Evolutionary conservation across 1,139 yeast species (phyloP), one percentile per base, ranked within the genome.

Genomic region (Saccharomycopsis phalli): DNA sequence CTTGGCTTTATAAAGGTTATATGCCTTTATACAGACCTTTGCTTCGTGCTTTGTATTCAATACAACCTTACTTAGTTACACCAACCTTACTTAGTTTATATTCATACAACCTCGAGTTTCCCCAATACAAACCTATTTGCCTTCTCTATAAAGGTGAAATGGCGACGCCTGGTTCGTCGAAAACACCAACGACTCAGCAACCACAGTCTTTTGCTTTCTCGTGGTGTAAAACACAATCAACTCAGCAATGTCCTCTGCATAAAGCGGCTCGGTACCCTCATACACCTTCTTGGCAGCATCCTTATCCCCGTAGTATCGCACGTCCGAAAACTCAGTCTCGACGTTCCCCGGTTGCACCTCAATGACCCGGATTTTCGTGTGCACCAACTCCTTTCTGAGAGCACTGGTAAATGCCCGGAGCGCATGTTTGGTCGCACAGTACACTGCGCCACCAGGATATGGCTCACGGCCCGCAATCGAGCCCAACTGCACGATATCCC

Each of bases 261-360:
- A 64, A 50, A 81, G 63, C 7, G 91, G 91, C 49, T 77, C 81
- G 30, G 78, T 69, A 23, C 83, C 83, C 26, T 63, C 65, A 54
- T 81, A 81, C 17, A 80, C 84, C 11, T 69, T 71, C 49, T 75
- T 76, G 13, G 88, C 91, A 55, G 71, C 70, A 7, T 57, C 64
- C 39, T 61, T 54, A 56, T 81, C 86, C 40, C 87, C 86, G 50
- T 73, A 65, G 65, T 69, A 78, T 55, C 88, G 67, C 31, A 76
- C 78, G 29, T 73, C 60, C 21, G 84, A 76, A 57, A 81, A 81
- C 54, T 81, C 91, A 16, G 93, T 81, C 59, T 79, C 83, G 20
- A 81, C 88, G 42, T 76, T 77, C 53, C 93, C 91, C 10, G 93
- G 93, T 49, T 80, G 84, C 37, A 81, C 72, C 57, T 81, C 88